Evolutionary conservation across 352 stramenopile species (phyloP).

Genomic region (Saprolegnia diclina): DNA sequence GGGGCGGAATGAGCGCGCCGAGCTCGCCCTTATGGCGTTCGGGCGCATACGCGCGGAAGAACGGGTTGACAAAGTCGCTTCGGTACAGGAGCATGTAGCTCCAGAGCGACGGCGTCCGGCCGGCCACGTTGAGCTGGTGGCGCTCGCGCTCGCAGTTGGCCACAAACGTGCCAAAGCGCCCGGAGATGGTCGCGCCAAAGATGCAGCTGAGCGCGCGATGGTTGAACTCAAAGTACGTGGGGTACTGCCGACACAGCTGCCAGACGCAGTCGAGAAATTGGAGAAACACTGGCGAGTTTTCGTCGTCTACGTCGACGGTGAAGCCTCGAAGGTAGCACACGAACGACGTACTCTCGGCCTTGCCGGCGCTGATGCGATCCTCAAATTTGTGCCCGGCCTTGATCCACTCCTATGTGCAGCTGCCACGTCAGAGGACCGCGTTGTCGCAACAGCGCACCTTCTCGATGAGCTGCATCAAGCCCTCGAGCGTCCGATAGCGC

Average conservation of each 20-base stretch:
- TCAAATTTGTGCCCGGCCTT: slow-evolving; percentile 85
- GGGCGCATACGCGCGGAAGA: slow-evolving; percentile 34
- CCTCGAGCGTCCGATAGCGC: slow-evolving; percentile 78
- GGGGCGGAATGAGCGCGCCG: slow-evolving; percentile 46
- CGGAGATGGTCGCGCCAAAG: slow-evolving; percentile 66
- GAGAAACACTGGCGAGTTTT: slow-evolving; percentile 83
- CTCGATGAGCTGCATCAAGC: slow-evolving; percentile 75
- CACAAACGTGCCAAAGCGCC: slow-evolving; percentile 79
- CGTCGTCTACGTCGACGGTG: slow-evolving; percentile 37
- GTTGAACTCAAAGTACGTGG: slow-evolving; percentile 85
- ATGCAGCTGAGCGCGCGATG: slow-evolving; percentile 56
- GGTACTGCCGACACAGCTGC: slow-evolving; percentile 74
- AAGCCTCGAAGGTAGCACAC: neutral
- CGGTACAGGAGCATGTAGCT: slow-evolving; percentile 44
- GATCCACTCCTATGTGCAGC: slow-evolving; percentile 72
- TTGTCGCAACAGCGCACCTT: slow-evolving; percentile 37
- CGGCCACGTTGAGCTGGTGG: slow-evolving; percentile 39
- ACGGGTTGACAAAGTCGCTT: slow-evolving; percentile 56
- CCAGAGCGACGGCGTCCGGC: slow-evolving; percentile 69
- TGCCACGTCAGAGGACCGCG: no score
- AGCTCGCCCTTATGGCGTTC: slow-evolving; percentile 40
- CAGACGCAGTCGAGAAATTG: slow-evolving; percentile 88
- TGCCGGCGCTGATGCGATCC: slow-evolving; percentile 66
- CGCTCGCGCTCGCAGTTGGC: slow-evolving; percentile 84
- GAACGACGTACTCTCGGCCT: slow-evolving; percentile 35